Evolutionary conservation across 768 basidiomycete species (phyloP).

Genomic region (Floccularia luteovirens): DNA sequence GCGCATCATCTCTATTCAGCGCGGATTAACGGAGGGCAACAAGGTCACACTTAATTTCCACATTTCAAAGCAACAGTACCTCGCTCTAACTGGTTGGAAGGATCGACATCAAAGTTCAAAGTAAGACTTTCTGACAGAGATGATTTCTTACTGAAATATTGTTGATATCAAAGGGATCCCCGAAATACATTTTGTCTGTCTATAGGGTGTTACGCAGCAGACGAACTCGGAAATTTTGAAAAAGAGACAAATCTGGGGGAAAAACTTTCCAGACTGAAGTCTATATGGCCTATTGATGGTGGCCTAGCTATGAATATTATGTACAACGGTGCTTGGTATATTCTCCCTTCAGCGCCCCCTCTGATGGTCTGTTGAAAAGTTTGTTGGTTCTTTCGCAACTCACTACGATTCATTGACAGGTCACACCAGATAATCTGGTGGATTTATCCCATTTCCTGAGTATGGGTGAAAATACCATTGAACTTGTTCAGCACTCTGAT

Average conservation of each 20-base stretch:
- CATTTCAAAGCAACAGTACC: slow-evolving; percentile 15
- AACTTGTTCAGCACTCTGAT: slow-evolving; percentile 33
- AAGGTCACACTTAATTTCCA: slow-evolving; percentile 14
- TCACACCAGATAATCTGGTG: slow-evolving; percentile 38
- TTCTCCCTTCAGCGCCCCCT: slow-evolving; percentile 34
- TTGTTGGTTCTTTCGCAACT: not conserved
- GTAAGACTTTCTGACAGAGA: slow-evolving; percentile 27
- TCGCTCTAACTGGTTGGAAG: slow-evolving; percentile 26
- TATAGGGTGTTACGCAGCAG: slow-evolving; percentile 32
- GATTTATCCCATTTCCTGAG: slow-evolving; percentile 41
- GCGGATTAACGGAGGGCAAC: slow-evolving; percentile 6
- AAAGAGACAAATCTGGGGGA: slow-evolving; percentile 11
- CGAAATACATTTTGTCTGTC: slow-evolving; percentile 38
- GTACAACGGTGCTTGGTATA: slow-evolving; percentile 16
- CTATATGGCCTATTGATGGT: slow-evolving; percentile 35
- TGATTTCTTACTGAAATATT: slow-evolving; percentile 1
- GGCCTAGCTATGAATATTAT: slow-evolving; percentile 26
- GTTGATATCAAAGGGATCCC: not conserved
- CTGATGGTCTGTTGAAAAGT: slow-evolving; percentile 19
- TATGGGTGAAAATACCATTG: slow-evolving; percentile 32
- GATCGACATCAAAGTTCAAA: slow-evolving; percentile 21
- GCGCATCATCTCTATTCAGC: slow-evolving; percentile 7
- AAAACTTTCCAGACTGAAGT: slow-evolving; percentile 17
- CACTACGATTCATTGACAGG: slow-evolving; percentile 15
- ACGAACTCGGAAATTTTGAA: slow-evolving; percentile 8